Evolutionary conservation across 2,329 filamentous ascomycete species (phyloP).

Genomic region (Orbilia quercus): DNA sequence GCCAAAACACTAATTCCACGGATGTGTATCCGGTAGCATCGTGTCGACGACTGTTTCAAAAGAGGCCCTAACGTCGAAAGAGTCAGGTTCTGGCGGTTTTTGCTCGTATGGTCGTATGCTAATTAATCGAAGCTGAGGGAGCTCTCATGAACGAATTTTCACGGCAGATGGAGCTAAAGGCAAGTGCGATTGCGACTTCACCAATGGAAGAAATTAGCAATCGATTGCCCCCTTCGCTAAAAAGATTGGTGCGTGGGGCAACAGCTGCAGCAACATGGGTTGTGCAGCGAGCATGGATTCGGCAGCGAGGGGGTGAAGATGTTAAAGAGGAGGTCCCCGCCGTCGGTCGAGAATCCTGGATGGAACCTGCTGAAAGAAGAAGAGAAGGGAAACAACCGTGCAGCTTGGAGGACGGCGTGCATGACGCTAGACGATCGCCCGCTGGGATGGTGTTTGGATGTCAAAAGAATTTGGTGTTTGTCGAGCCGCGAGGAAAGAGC

Average conservation of each 20-base stretch:
- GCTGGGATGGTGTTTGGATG: conserved; percentile 39
- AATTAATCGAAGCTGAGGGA: conserved; percentile 38
- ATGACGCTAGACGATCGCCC: conserved; percentile 50
- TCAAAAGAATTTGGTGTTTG: conserved; percentile 27
- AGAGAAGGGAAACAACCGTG: conserved; percentile 48
- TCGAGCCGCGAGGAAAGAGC: conserved; percentile 27
- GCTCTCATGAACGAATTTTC: conserved; percentile 57
- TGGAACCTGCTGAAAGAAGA: conserved; percentile 37
- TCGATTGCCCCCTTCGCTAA: conserved; percentile 47
- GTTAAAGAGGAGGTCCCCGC: conserved; percentile 32
- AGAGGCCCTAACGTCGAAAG: conserved; percentile 10
- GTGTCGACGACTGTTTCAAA: conserved; percentile 21
- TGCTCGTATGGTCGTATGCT: neutral
- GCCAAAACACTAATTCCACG: neutral
- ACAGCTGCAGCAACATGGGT: conserved; percentile 52
- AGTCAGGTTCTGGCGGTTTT: conserved; percentile 15
- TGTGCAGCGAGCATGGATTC: conserved; percentile 38
- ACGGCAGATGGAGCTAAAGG: conserved; percentile 39
- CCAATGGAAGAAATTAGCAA: conserved; percentile 56
- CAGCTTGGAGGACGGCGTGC: conserved; percentile 33
- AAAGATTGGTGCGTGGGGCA: conserved; percentile 52
- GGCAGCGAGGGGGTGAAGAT: too few species aligned
- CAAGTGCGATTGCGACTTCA: conserved; percentile 41
- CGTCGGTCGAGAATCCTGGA: conserved; percentile 41
- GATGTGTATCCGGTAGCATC: neutral